Evolutionary conservation across 2,329 filamentous ascomycete species (phyloP).

Genomic region (Drechslerella stenobrocha): DNA sequence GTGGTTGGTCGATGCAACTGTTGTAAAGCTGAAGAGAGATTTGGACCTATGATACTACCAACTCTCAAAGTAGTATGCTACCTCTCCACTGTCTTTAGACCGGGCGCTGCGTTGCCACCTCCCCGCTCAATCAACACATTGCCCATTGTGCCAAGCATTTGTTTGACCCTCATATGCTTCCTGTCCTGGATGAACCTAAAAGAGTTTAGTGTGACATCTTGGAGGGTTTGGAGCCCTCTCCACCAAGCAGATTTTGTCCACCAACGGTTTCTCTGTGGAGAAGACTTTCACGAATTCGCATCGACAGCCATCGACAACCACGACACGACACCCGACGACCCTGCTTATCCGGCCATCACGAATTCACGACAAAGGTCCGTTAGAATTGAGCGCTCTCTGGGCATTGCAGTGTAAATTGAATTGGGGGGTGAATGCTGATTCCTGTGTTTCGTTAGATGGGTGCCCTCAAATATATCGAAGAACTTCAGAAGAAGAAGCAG

Average conservation of each 20-base stretch:
- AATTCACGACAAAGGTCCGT: slow-evolving; percentile 47
- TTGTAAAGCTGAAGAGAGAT: slow-evolving; percentile 17
- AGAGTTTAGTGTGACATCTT: slow-evolving; percentile 6
- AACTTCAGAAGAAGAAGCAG: slow-evolving; percentile 99
- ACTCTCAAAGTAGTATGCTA: neutral
- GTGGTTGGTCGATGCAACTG: slow-evolving; percentile 39
- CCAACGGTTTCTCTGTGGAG: slow-evolving; percentile 16
- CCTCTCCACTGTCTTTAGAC: slow-evolving; percentile 6
- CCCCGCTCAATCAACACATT: neutral
- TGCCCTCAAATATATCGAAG: slow-evolving; percentile 99
- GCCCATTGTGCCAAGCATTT: slow-evolving; percentile 5
- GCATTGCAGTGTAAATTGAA: neutral
- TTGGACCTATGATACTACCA: neutral
- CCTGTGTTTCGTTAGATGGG: slow-evolving; percentile 70
- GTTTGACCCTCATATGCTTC: slow-evolving; percentile 16
- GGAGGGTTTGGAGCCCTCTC: slow-evolving; percentile 47
- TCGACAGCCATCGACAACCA: slow-evolving; percentile 32
- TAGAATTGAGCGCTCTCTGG: slow-evolving; percentile 5
- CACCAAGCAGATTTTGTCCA: slow-evolving; percentile 37
- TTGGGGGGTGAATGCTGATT: slow-evolving; percentile 31
- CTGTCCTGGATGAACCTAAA: neutral
- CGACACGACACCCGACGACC: slow-evolving; percentile 32
- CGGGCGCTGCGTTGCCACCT: too few relatives aligned
- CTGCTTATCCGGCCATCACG: slow-evolving; percentile 15
- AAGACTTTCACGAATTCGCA: neutral